Percentiles rank a stretch among this genome's conserved stretches.
Evolutionary conservation across 371 early-diverging fungal genomes (phyloP).

Genomic region (Lichtheimia ornata): DNA sequence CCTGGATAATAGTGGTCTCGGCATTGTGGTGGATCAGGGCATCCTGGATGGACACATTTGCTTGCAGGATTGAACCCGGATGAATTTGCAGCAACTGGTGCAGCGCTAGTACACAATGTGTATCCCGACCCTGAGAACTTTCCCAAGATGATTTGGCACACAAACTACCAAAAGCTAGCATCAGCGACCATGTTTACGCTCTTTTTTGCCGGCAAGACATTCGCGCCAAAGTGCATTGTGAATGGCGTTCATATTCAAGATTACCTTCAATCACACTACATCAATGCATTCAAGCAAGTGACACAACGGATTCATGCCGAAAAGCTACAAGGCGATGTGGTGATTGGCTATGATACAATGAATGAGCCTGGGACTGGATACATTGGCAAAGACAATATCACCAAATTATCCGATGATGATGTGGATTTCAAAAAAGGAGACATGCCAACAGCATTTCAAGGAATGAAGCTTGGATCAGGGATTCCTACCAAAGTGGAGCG

Average conservation of each 20-base stretch:
- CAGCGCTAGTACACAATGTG: conserved; percentile 75
- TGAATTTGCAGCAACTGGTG: conserved; percentile 64
- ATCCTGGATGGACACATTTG: conserved; percentile 84
- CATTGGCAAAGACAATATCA: conserved; percentile 52
- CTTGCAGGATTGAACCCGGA: conserved; percentile 72
- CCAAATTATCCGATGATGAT: conserved; percentile 42
- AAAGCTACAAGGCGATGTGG: conserved; percentile 54
- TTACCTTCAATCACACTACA: conserved; percentile 71
- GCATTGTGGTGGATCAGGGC: conserved; percentile 82
- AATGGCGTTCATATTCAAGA: conserved; percentile 61
- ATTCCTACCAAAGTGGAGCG: conserved; percentile 51
- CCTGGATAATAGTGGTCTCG: conserved; percentile 64
- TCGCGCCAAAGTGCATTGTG: conserved; percentile 70
- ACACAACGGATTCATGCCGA: conserved; percentile 45
- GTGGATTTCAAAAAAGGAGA: conserved; percentile 58
- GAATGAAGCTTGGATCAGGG: conserved; percentile 67
- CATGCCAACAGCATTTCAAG: conserved; percentile 66
- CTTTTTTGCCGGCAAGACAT: conserved; percentile 77
- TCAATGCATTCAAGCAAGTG: conserved; percentile 51
- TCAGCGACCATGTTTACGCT: conserved; percentile 83
- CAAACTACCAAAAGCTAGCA: conserved; percentile 85
- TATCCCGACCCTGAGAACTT: conserved; percentile 61
- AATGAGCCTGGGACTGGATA: conserved; percentile 77
- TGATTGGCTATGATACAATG: conserved; percentile 75
- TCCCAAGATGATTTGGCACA: conserved; percentile 88